Base-by-base conservation (phyloP, 2,329 filamentous ascomycete species). In the Trichoderma atrobrunneum region DNA sequence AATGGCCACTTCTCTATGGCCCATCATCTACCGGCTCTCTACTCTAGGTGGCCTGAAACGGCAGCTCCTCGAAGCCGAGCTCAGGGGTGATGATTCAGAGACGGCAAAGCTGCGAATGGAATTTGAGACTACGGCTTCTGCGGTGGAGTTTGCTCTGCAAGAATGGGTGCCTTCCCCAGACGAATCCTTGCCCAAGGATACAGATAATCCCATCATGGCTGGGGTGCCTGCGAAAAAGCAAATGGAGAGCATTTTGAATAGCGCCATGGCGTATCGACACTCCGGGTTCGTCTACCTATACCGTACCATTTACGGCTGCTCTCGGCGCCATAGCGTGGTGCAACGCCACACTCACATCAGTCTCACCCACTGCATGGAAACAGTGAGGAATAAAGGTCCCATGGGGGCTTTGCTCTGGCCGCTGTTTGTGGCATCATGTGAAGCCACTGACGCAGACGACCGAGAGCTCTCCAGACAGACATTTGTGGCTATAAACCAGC, bases 381-480 rank as follows among this genome's bases (percentile, higher is more conserved):
- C 88, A 0, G 88, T 89, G 32, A 81, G 80, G 26, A 86, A 87
- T 72, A 81, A 82, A 59, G 89, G 89, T 0, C 89, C 89, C 0
- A 90, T 91, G 87, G 85, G 87, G 2, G 89, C 89, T 3, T 81
- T 91, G 43, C 82, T 91, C 2, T 91, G 89, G 88, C 89, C 89
- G 1, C 81, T 91, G 3, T 91, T 91, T 75, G 88, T 89, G 11
- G 87, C 88, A 2, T 85, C 88, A 1, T 90, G 89, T 76, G 89
- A 91, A 78, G 89, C 89, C 0, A 80, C 83, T 10, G 82, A 78
- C 18, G 75, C 78, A 1, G 81, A 80, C 10, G 89, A 91, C 76
- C 81, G 89, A 18, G 82, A 81, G 7, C 79, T 88, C 21, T 87
- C 89, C 5, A 78, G 82, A 30, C 81, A 82, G 70, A 82, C 87